Evolutionary conservation across 176 grass and related monocot species (phyloP), one percentile per base, ranked within the genome.

Genomic region (Eleusine coracana): DNA sequence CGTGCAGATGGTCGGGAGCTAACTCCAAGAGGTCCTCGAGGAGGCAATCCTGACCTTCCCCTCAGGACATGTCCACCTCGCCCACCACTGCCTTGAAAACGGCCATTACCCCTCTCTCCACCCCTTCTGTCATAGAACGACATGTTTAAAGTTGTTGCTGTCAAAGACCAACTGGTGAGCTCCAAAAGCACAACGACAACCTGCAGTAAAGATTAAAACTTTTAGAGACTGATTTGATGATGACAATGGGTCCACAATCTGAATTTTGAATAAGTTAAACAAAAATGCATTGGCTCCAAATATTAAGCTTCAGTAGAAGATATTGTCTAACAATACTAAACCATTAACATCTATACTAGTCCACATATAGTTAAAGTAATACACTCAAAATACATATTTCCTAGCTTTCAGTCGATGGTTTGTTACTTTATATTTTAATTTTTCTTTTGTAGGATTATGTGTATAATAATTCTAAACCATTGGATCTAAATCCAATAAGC

Each of bases 21-120:
- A 92, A 99, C 89, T 71, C 97, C 89, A 86, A 99, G 93, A 83
- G 87, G 83, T 45, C 91, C 94, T 83, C 89, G 86, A 79, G 87
- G 70, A 79, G 86, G 87, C 54, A 90, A 52, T 55, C 87, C 87
- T 55, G 88, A 81, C 87, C 93, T 89, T 88, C 87, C 91, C 86
- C 71, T 91, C 37, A 83, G 70, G 76, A 70, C 87, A 84, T 89
- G 74, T 46, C 82, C 91, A 88, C 92, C 91, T 87, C 86, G 86
- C 68, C 73, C 91, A 83, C 87, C 73, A 67, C 82, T 89, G 44
- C 83, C 91, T 86, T 85, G 80, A 80, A 92, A 79, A 81, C 89
- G 89, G 60, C 89, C 83, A 66, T 60, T 87, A 76, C 55, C 52
- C 86, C 93, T 86, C 39, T 86, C 80, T 60, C 88, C 85, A 85